These are phyloP conservation scores for Dactylellina sp. DNA, from an alignment of 2,329 filamentous ascomycete genomes.

Conservation along the genomic window DNA sequence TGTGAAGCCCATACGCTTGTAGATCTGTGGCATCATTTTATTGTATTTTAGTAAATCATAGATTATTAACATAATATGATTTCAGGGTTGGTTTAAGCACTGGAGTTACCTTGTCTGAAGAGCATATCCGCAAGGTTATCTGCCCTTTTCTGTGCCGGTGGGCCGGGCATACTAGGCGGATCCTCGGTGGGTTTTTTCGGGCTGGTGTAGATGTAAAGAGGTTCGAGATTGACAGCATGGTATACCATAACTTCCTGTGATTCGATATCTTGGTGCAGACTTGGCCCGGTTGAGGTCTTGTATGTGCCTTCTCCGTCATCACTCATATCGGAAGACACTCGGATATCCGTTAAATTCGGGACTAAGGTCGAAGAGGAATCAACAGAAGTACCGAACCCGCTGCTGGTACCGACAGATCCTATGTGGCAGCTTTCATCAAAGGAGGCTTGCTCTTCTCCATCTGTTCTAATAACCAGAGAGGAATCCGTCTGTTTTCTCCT, in stretches of 20 bases:
- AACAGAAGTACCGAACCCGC: conserved; percentile 29
- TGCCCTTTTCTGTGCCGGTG: conserved; percentile 29
- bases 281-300: background rate
- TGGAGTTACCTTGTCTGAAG: conserved; percentile 44
- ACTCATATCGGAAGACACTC: background rate
- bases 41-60: background rate
- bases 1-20: conserved; percentile 47
- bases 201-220: conserved; percentile 27
- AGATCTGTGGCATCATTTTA: conserved; percentile 23
- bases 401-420: background rate
- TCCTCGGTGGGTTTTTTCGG: conserved; percentile 37
- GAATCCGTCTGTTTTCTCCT: conserved; percentile 2
- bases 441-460: background rate
- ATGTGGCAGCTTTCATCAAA: background rate
- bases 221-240: conserved; percentile 13
- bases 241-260: conserved; percentile 12
- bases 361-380: conserved; percentile 40
- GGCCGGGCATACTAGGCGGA: conserved; percentile 32
- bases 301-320: background rate
- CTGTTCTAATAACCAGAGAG: background rate
- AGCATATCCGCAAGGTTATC: conserved; percentile 50
- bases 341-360: background rate
- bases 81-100: background rate
- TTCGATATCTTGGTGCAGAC: background rate
- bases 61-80: background rate